Evolutionary conservation across 75 land plant genomes (phyloP), one percentile per base, ranked within the genome.

Genomic region (Picea sitchensis): DNA sequence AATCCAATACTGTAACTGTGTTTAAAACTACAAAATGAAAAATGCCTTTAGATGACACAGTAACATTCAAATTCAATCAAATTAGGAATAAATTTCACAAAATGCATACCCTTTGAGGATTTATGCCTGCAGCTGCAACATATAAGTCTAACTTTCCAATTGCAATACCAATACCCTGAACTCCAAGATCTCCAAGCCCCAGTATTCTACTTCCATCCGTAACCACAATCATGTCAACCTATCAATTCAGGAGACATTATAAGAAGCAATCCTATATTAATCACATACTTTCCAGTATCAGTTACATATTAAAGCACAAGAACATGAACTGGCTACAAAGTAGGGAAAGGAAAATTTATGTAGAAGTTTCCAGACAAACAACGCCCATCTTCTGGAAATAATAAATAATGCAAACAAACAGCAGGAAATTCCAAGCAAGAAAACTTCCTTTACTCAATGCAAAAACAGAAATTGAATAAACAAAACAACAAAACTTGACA

Each of bases 181-280:
- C 94, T 36, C 99, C 99, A 73, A 98, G 94, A 82, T 98, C 99
- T 58, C 99, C 99, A 79, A 98, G 92, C 54, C 99, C 99, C 79
- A 98, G 75, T 59, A 98, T 95, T 82, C 99, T 92, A 69, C 99
- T 98, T 79, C 99, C 99, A 88, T 98, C 99, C 36, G 99, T 98
- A 23, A 98, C 99, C 73, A 98, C 99, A 83, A 98, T 95, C 95
- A 98, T 98, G 81, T 98, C 99, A 74, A 98, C 99, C 99, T 96
- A 80, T 69, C 56, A 78, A 58, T 72, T 71, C 74, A 44, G 23
- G 9, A 71, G 44, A 71, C 23, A 20, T 9, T 71, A 20, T 44
- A 44, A 41, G 74, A 71, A 71, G 12, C 23, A 71, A 67, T 67
- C 44, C 44, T 32, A 36, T 9, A 67, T 67, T 18, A 67, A 71